Percentiles rank a stretch among this genome's conserved stretches.
Evolutionary conservation across 2,329 filamentous ascomycete species (phyloP).

Genomic region (Macrophomina pseudophaseolina): DNA sequence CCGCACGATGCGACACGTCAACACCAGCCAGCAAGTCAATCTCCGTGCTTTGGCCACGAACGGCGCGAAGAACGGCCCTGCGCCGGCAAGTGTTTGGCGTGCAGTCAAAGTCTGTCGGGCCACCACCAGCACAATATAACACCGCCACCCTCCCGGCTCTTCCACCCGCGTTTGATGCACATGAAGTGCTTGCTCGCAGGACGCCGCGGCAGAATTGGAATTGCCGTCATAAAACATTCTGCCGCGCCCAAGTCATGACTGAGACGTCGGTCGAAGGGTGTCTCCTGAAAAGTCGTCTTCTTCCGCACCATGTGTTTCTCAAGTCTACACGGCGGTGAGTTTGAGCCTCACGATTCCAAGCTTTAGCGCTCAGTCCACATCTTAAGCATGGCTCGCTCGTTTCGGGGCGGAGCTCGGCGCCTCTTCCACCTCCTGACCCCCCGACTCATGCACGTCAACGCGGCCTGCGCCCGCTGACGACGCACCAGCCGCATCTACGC

Average conservation of each 20-base stretch:
- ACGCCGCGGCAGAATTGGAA: not conserved
- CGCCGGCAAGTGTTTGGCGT: not conserved
- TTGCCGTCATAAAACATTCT: too few relatives aligned
- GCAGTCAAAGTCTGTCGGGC: not conserved
- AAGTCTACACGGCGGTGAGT: constrained; percentile 12
- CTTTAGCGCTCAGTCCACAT: not conserved
- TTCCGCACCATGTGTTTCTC: not conserved
- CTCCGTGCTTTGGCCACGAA: not conserved
- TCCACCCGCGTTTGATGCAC: constrained; percentile 6
- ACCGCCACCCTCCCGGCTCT: not conserved
- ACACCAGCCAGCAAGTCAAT: not conserved
- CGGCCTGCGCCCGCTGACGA: not conserved
- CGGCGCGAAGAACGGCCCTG: not conserved
- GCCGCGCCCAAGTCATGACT: too few relatives aligned
- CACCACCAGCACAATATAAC: not conserved
- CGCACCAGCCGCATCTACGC: not conserved
- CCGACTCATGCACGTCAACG: not conserved
- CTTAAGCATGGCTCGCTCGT: not conserved
- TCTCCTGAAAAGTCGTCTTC: too few relatives aligned
- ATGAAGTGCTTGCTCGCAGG: not conserved
- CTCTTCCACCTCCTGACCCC: not conserved
- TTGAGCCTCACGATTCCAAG: not conserved
- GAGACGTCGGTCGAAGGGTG: too few relatives aligned
- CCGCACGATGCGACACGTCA: constrained; percentile 13
- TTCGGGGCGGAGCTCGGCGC: not conserved